These are phyloP conservation scores for Solanum boliviense DNA, from an alignment of 257 asterid genomes.

Conservation along the genomic window DNA sequence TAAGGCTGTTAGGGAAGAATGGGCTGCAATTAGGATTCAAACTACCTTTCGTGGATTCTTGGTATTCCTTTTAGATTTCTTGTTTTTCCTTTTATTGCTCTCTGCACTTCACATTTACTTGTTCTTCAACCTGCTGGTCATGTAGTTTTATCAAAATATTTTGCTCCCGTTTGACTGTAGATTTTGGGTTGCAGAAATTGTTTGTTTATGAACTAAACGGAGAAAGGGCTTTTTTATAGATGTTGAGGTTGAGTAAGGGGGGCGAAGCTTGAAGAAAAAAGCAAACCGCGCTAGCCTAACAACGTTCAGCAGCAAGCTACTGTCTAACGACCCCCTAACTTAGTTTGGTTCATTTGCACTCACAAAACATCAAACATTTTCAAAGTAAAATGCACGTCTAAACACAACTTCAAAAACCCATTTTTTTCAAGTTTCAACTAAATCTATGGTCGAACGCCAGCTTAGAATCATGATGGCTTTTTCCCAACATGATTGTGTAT, in stretches of 20 bases:
- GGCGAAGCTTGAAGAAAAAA: no score
- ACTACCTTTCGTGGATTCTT: conserved; percentile 84
- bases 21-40: conserved; percentile 94
- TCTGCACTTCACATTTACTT: background rate
- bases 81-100: background rate
- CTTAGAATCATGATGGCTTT: background rate
- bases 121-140: background rate
- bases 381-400: background rate
- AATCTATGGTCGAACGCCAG: background rate
- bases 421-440: background rate
- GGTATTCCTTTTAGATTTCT: conserved; percentile 22
- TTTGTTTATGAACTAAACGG: no score
- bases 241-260: no score
- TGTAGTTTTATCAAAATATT: background rate
- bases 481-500: background rate
- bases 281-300: no score
- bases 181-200: background rate
- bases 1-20: conserved; percentile 66
- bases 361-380: no score
- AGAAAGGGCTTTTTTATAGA: no score
- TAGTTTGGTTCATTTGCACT: no score
- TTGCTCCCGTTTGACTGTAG: background rate
- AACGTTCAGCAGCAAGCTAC: no score
- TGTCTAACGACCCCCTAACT: no score
- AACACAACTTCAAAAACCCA: background rate